Evolutionary conservation across 2,329 filamentous ascomycete species (phyloP).

Genomic region (Phyllosticta citriasiana): DNA sequence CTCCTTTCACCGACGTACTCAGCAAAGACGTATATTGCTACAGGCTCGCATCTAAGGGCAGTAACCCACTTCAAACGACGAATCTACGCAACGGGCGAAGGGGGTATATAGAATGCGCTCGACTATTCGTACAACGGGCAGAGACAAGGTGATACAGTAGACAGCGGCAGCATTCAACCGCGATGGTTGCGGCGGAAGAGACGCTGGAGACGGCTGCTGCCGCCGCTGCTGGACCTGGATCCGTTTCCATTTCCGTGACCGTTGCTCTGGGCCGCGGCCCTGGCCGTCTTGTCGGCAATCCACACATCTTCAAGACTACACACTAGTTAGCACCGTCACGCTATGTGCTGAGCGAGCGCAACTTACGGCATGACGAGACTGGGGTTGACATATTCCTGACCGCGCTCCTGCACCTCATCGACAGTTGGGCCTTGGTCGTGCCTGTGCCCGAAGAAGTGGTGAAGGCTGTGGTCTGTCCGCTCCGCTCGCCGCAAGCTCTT

Average conservation of each 20-base stretch:
- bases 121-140: neutral
- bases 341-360: constrained; percentile 1
- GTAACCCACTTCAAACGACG: neutral
- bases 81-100: neutral
- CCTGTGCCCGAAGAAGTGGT: constrained; percentile 17
- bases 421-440: constrained; percentile 43
- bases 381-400: constrained; percentile 64
- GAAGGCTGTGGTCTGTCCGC: constrained; percentile 33
- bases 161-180: neutral
- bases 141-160: neutral
- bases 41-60: neutral
- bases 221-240: neutral
- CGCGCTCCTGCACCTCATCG: constrained; percentile 63
- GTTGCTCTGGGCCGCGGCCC: neutral
- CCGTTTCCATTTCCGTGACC: neutral
- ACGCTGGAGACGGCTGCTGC: neutral
- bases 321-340: constrained; percentile 9
- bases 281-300: constrained; percentile 36
- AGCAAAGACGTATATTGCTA: neutral
- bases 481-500: constrained; percentile 65
- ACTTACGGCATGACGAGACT: constrained; percentile 59
- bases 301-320: constrained; percentile 57
- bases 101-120: neutral
- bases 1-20: too few relatives aligned
- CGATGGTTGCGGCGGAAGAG: constrained; percentile 2